A percentile compares a stretch with the other conserved stretches of the same genome.
These are phyloP conservation scores for Protomyces macrosporus DNA, from an alignment of 1,139 yeast genomes.

Conservation along the genomic window DNA sequence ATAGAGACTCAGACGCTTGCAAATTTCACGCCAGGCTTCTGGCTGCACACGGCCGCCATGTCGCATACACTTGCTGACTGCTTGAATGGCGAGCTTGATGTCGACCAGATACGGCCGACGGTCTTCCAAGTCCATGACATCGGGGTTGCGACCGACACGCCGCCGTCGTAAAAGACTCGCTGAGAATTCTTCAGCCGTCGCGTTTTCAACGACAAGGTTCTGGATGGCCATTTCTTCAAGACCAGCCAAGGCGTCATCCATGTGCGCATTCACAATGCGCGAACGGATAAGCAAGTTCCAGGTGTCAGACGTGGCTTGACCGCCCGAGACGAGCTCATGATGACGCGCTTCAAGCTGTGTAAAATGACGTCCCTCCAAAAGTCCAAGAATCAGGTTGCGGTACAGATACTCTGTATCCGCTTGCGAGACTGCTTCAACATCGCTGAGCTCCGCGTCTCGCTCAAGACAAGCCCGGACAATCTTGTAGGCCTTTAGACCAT, in stretches of 20 bases:
- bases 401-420: slow-evolving; percentile 4
- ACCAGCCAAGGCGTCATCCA: slow-evolving; percentile 6
- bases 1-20: slow-evolving; percentile 12
- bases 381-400: slow-evolving; percentile 11
- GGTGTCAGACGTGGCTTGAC: slow-evolving; percentile 11
- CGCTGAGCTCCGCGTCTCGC: neutral
- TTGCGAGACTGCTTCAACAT: neutral
- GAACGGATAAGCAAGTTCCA: slow-evolving; percentile 23
- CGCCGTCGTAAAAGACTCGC: slow-evolving; percentile 2
- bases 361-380: slow-evolving; percentile 4
- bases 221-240: slow-evolving; percentile 5
- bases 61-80: slow-evolving; percentile 8
- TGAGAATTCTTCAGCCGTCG: slow-evolving; percentile 15
- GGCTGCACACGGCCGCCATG: slow-evolving; percentile 23
- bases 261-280: neutral
- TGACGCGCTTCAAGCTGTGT: slow-evolving; percentile 3
- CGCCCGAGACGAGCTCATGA: neutral
- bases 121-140: slow-evolving; percentile 7
- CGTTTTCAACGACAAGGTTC: slow-evolving; percentile 12
- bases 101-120: slow-evolving; percentile 18
- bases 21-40: slow-evolving; percentile 25
- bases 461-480: neutral
- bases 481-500: neutral
- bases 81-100: slow-evolving; percentile 11
- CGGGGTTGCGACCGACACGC: neutral